phyloP scores from a whole-genome alignment of 768 basidiomycete genomes.

The Paxillus rubicundulus region DNA sequence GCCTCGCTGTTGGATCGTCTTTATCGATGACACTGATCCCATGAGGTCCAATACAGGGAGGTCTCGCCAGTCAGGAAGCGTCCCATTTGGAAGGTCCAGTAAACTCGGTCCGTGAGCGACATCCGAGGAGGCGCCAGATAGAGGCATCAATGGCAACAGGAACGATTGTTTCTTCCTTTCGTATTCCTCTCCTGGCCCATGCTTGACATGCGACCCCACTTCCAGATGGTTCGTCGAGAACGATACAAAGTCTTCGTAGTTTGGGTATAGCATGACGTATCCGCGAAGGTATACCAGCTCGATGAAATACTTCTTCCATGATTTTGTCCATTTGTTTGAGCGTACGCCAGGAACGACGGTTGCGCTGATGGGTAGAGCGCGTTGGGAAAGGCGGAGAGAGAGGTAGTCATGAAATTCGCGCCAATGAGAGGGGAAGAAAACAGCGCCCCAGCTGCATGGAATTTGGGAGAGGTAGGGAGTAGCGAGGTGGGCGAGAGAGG shows the following conservation, averaged over 20 bases:
- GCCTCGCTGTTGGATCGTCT: conserved; percentile 34
- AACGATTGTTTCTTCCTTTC: conserved; percentile 62
- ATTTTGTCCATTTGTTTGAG: conserved; percentile 76
- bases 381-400: conserved; percentile 61
- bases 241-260: conserved; percentile 67
- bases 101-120: conserved; percentile 31
- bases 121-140: conserved; percentile 19
- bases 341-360: conserved; percentile 70
- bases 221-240: conserved; percentile 91
- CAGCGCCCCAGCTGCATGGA: conserved; percentile 89
- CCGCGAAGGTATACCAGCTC: conserved; percentile 80
- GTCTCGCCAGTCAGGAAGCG: conserved; percentile 48
- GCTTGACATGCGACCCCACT: conserved; percentile 75
- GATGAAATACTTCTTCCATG: conserved; percentile 91
- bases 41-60: conserved; percentile 73
- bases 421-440: conserved; percentile 90
- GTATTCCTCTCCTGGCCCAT: conserved; percentile 43
- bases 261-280: conserved; percentile 88
- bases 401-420: conserved; percentile 83
- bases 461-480: conserved; percentile 84
- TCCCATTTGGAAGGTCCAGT: conserved; percentile 56
- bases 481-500: conserved; percentile 39
- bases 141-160: conserved; percentile 64
- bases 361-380: conserved; percentile 28
- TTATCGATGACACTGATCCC: conserved; percentile 41